Evolutionary conservation across 768 basidiomycete species (phyloP), one percentile per base, ranked within the genome.

Genomic region (Pleurotus platypus): DNA sequence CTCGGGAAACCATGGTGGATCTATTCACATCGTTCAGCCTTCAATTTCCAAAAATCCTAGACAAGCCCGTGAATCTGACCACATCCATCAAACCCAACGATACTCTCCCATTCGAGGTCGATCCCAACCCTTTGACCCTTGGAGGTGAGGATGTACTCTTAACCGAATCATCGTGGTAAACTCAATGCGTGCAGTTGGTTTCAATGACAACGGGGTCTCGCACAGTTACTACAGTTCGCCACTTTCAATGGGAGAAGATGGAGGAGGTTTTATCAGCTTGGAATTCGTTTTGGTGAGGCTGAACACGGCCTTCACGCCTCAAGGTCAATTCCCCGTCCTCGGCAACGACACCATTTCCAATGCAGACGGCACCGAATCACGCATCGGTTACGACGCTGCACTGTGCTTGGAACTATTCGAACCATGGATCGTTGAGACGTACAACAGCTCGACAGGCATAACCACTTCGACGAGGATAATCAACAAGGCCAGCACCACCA

Each of bases 141-240:
- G 67, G 67, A 58, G 69, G 69, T 69, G n/a, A 54, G 63, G 16
- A 11, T 2, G 47, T 15, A 8, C 18, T n/a, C 47, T 13, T 37
- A 38, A 15, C 55, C 5, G 11, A 5, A n/a, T 18, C 35, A 18
- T 5, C 20, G 47, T 8, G 4, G 13, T 24, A 37, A 27, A 38
- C n/a, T 37, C 30, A 4, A 16, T 30, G 7, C 37, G 7, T 27
- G 8, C 42, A 75, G 74, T 66, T 12, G 48, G 54, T 5, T 77
- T 76, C 56, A 66, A 47, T n/a, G 64, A 73, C 49, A 73, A 73
- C 54, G 75, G 76, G 11, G 65, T 70, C 15, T 64, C 66, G 5
- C 68, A 69, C 48, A 68, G 63, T 47, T 62, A 69, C n/a, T 64
- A 60, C n/a, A 64, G 63, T 47, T 24, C 40, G 3, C 65, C 63